These are phyloP conservation scores for Phytophthora cryptogea DNA, from an alignment of 352 stramenopile genomes.

Conservation along the genomic window DNA sequence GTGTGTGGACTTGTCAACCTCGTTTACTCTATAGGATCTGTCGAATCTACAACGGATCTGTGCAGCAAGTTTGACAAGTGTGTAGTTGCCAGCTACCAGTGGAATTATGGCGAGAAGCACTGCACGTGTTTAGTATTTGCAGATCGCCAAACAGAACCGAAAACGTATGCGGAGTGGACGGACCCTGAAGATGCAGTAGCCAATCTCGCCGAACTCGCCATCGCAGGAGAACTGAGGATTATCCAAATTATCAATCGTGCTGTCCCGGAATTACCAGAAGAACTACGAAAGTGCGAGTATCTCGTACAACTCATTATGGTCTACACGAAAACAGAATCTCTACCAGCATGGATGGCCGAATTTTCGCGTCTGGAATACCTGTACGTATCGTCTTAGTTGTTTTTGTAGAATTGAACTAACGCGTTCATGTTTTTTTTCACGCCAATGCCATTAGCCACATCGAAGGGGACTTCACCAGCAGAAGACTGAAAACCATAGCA, in stretches of 20 bases:
- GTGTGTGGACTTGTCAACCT: constrained; percentile 28
- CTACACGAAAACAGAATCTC: constrained; percentile 40
- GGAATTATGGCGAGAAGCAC: constrained; percentile 37
- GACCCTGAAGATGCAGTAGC: constrained; percentile 39
- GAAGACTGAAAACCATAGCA: constrained; percentile 19
- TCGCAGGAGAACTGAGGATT: constrained; percentile 42
- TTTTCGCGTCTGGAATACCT: constrained; percentile 44
- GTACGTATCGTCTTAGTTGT: constrained; percentile 21
- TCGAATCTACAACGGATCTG: constrained; percentile 34
- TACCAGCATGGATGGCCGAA: constrained; percentile 36
- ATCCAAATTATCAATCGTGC: constrained; percentile 57
- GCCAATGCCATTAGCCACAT: constrained; percentile 16
- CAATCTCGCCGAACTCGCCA: constrained; percentile 34
- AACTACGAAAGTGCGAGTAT: constrained; percentile 35
- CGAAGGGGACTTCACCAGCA: constrained; percentile 33
- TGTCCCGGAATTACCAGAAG: constrained; percentile 38
- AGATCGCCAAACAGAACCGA: constrained; percentile 32
- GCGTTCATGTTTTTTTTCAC: not conserved
- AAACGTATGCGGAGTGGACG: constrained; percentile 44
- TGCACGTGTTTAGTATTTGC: constrained; percentile 50
- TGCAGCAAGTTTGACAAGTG: constrained; percentile 40
- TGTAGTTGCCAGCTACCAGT: constrained; percentile 45
- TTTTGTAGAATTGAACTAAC: not conserved
- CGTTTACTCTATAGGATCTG: constrained; percentile 38
- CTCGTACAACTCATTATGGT: constrained; percentile 45